Evolutionary conservation across 1,139 yeast genomes (phyloP).

Genomic region (Blastobotrys capitulatus): DNA sequence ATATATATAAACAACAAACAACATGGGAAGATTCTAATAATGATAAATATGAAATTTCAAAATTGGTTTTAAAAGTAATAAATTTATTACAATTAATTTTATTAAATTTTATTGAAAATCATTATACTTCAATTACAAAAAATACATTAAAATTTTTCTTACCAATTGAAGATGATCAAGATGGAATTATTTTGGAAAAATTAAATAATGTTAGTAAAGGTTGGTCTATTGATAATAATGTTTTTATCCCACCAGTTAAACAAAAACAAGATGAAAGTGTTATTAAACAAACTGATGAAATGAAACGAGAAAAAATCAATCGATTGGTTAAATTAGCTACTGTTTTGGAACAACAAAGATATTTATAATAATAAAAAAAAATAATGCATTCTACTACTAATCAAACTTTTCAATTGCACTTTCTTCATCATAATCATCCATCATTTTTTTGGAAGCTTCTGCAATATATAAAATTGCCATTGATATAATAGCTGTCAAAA

Average conservation of each 20-base stretch:
- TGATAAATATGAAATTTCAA: background rate
- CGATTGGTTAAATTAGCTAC: conserved; percentile 12
- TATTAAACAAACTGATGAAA: conserved; percentile 2
- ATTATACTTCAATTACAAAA: conserved; percentile 5
- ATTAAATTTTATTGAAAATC: background rate
- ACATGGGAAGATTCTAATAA: background rate
- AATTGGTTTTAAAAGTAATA: background rate
- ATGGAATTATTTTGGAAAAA: background rate
- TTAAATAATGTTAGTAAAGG: conserved; percentile 4
- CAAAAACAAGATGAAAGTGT: background rate
- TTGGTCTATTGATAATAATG: background rate
- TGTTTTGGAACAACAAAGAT: conserved; percentile 8
- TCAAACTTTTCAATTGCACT: conserved; percentile 25
- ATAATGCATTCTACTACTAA: conserved; percentile 7
- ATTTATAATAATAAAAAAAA: background rate
- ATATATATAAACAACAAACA: background rate
- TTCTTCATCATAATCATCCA: conserved; percentile 27
- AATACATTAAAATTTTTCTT: conserved; percentile 1
- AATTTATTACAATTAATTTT: background rate
- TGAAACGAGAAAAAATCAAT: conserved; percentile 12
- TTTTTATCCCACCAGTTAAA: background rate
- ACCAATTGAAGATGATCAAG: conserved; percentile 1
- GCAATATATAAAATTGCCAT: conserved; percentile 38
- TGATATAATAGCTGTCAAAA: conserved; percentile 50
- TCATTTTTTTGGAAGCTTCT: conserved; percentile 14